phyloP scores from a whole-genome alignment of 2,329 filamentous ascomycete species.

The Curvularia sp. region DNA sequence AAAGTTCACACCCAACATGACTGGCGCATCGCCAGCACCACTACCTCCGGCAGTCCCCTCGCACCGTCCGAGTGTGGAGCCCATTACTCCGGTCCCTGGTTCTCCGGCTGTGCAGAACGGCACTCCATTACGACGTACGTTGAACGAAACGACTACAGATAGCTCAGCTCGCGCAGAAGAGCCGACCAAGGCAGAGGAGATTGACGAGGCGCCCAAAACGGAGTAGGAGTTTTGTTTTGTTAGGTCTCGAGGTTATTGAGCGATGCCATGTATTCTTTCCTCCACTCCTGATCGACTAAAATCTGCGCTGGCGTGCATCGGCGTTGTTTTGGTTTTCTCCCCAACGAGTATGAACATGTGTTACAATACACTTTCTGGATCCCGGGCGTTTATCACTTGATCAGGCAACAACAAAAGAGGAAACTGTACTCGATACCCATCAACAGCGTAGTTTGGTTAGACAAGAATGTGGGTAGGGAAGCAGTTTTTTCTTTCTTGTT shows the following conservation, averaged over 20 bases:
- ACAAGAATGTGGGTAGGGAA: neutral
- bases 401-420: neutral
- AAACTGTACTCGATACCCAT: neutral
- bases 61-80: slow-evolving; percentile 47
- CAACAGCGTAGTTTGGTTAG: neutral
- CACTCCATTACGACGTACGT: slow-evolving; percentile 29
- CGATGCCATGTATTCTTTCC: neutral
- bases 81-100: slow-evolving; percentile 47
- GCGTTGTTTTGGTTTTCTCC: neutral
- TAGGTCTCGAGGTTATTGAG: neutral
- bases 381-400: neutral
- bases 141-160: slow-evolving; percentile 26
- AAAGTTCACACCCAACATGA: slow-evolving; percentile 41
- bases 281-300: neutral
- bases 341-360: neutral
- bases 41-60: slow-evolving; percentile 24
- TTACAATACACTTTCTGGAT: neutral
- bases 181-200: slow-evolving; percentile 13
- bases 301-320: neutral
- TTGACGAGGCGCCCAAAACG: slow-evolving; percentile 2
- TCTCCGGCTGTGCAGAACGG: slow-evolving; percentile 43
- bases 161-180: slow-evolving; percentile 21
- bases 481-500: neutral
- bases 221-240: slow-evolving; percentile 14
- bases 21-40: slow-evolving; percentile 20